Evolutionary conservation across 495 filamentous ascomycete genomes (phyloP), one percentile per base, ranked within the genome.

Genomic region (Parathielavia hyrcaniae): DNA sequence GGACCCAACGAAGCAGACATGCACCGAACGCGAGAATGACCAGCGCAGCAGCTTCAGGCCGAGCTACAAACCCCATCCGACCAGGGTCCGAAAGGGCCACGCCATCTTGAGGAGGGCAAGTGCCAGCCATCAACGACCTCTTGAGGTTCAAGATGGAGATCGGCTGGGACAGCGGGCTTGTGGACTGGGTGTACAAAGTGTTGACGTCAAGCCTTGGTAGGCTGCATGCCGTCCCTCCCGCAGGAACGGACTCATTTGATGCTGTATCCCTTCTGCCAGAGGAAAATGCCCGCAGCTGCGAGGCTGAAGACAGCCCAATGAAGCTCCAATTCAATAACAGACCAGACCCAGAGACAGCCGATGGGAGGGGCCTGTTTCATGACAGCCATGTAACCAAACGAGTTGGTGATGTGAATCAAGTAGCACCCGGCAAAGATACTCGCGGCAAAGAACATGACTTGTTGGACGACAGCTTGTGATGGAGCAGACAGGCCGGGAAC

Each of bases 331-430:
- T 98, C 93, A 48, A 96, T 75, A 36, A 96, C 84, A 17, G 86
- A 85, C 93, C 92, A 98, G 14, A 98, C 82, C 92, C 92, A 96
- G 19, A 97, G 69, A 16, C 88, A 90, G 1, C 90, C 95, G n/a
- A 95, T 68, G 20, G 90, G 83, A 20, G 93, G 93, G 0, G 90
- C 88, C 55, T 81, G 84, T 75, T 95, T 95, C 93, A 98, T 92
- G 4, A 96, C 84, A 12, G 84, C 88, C 66, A 90, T 85, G 64
- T 96, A 96, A 0, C 84, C 83, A 53, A 83, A 79, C 32, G 72
- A 77, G 66, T 96, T 98, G 5, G 87, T 89, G 19, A 90, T 83
- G 55, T 86, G 74, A 39, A 97, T 85, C 39, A 96, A 75, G 70
- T 89, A 90, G 69, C 80, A 86, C 7, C 93, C 93, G 0, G 81